Evolutionary conservation across 23 red algal species (phyloP).

Genomic region (Gracilariopsis chorda): DNA sequence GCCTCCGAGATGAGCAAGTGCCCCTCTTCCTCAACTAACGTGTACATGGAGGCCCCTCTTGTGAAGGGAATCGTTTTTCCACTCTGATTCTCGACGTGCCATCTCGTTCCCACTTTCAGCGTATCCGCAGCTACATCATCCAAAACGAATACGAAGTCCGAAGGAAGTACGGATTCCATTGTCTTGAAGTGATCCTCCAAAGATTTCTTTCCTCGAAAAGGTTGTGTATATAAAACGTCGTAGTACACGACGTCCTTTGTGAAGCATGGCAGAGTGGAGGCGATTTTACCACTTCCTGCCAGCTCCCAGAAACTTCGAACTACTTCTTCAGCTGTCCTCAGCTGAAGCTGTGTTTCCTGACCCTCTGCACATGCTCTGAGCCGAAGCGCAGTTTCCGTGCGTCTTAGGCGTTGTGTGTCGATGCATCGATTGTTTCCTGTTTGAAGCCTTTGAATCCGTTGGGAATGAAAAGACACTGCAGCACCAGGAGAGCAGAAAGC

Average conservation of each 20-base stretch:
- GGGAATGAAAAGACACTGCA: no score
- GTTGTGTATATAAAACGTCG: constrained; percentile 13
- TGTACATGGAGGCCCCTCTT: constrained; percentile 52
- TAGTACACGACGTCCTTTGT: constrained; percentile 28
- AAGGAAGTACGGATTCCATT: constrained; percentile 23
- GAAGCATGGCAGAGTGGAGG: neutral
- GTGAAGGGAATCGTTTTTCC: constrained; percentile 13
- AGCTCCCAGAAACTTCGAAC: constrained; percentile 32
- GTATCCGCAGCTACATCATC: constrained; percentile 24
- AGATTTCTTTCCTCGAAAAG: neutral
- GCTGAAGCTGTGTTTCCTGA: neutral
- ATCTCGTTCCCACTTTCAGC: constrained; percentile 8
- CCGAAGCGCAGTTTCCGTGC: no score
- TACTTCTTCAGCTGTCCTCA: neutral
- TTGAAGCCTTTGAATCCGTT: no score
- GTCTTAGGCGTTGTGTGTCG: no score
- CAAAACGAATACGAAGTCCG: constrained; percentile 22
- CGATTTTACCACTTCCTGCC: neutral
- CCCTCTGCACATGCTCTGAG: no score
- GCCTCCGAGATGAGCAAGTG: constrained; percentile 33
- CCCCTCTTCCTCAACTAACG: neutral
- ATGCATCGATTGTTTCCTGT: no score
- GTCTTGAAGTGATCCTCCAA: constrained; percentile 18
- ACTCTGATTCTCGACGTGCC: constrained; percentile 28
- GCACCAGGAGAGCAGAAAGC: no score